Percentiles rank a stretch among this genome's conserved stretches.
These are phyloP conservation scores for Hypoxylon perforatum DNA, from an alignment of 495 filamentous ascomycete species.

Conservation along the genomic window DNA sequence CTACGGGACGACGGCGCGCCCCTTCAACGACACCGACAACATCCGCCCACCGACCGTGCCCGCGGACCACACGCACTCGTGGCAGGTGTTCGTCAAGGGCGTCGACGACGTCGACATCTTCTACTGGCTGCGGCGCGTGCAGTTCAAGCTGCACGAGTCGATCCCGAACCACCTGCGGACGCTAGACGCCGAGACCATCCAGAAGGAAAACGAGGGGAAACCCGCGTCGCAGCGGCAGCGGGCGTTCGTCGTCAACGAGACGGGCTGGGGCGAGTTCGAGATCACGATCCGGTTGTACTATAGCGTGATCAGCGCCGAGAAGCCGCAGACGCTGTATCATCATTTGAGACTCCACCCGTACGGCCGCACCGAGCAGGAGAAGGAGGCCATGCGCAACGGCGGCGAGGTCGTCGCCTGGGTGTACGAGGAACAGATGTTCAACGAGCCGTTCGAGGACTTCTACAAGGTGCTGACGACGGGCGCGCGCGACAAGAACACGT, in stretches of 20 bases:
- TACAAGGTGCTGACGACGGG: conserved; percentile 83
- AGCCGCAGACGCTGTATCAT: conserved; percentile 91
- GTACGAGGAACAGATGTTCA: conserved; percentile 94
- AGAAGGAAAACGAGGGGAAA: conserved; percentile 56
- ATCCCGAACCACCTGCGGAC: conserved; percentile 88
- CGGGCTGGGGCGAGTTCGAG: conserved; percentile 98
- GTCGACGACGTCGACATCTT: conserved; percentile 87
- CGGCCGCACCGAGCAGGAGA: conserved; percentile 77
- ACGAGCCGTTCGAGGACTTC: conserved; percentile 92
- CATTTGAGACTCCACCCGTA: conserved; percentile 92
- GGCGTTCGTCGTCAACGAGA: conserved; percentile 83
- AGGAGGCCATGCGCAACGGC: conserved; percentile 68
- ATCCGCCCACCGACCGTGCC: conserved; percentile 73
- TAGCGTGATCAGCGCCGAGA: conserved; percentile 83
- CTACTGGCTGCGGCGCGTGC: conserved; percentile 95
- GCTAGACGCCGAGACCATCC: conserved; percentile 69
- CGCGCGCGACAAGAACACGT: conserved; percentile 49
- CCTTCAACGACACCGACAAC: conserved; percentile 70
- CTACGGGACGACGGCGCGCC: conserved; percentile 80
- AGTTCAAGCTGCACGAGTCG: conserved; percentile 97
- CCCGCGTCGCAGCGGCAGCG: conserved; percentile 53
- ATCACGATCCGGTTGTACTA: conserved; percentile 95
- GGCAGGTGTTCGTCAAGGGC: conserved; percentile 91
- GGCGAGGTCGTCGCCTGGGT: conserved; percentile 77
- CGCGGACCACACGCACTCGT: conserved; percentile 91